Conservation (phyloP, 805 yeast genomes). For the Pichia insulana region DNA sequence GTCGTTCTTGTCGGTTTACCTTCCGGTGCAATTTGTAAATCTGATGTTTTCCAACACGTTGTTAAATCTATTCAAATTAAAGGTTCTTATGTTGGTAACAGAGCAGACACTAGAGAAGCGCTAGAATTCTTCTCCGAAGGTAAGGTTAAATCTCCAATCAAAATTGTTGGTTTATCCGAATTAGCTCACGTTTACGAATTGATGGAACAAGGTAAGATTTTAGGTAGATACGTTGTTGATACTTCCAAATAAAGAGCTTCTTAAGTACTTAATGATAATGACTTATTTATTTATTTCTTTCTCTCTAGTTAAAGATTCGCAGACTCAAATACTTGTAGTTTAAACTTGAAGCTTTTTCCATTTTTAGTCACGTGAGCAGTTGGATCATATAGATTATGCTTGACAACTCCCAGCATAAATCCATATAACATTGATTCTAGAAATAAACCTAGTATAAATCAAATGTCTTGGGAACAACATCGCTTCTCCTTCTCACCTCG, state of each 20-base stretch:
- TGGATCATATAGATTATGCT: too few relatives aligned
- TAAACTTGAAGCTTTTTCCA: too few relatives aligned
- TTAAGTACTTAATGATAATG: too few relatives aligned
- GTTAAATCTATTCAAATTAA: constrained; percentile 44
- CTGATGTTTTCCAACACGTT: constrained; percentile 47
- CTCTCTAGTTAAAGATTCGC: too few relatives aligned
- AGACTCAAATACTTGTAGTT: too few relatives aligned
- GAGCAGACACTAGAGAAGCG: constrained; percentile 53
- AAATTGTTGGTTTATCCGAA: constrained; percentile 45
- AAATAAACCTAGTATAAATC: constrained; percentile 6
- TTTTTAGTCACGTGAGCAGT: too few relatives aligned
- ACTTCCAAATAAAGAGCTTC: constrained; percentile 28
- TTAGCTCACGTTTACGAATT: constrained; percentile 39
- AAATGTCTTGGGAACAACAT: constrained; percentile 48
- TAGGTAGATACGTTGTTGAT: constrained; percentile 59
- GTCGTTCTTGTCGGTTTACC: constrained; percentile 58
- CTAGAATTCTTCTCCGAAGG: constrained; percentile 47
- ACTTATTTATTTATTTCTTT: too few relatives aligned
- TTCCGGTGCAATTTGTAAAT: constrained; percentile 45
- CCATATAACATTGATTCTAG: too few relatives aligned
- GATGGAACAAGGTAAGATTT: constrained; percentile 55
- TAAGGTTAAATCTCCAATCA: constrained; percentile 44
- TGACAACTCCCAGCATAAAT: too few relatives aligned
- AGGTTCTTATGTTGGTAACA: constrained; percentile 55
- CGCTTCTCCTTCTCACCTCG: constrained; percentile 48